These are phyloP conservation scores for Salix caprea DNA, from an alignment of 345 rosid species.

Conservation along the genomic window DNA sequence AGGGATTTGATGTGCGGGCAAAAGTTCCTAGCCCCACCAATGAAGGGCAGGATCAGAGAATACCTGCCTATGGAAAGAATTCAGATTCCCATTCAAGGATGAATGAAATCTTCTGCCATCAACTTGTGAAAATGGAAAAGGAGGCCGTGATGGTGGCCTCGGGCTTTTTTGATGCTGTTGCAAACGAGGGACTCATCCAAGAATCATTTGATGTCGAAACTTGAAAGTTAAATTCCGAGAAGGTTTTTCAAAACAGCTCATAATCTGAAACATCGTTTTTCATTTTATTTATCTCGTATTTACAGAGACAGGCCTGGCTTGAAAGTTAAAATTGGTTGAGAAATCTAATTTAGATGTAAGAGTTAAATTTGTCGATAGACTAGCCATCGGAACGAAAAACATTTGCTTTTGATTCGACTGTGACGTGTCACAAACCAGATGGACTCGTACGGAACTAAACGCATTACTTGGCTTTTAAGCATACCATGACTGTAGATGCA, in stretches of 20 bases:
- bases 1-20: constrained; percentile 26
- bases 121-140: constrained; percentile 25
- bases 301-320: not conserved
- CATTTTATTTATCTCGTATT: too few relatives aligned
- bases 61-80: constrained; percentile 23
- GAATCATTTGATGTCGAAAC: not conserved
- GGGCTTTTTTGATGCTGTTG: not conserved
- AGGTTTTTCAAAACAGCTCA: not conserved
- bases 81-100: constrained; percentile 21
- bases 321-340: not conserved
- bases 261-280: not conserved
- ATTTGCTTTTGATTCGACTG: too few relatives aligned
- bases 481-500: too few relatives aligned
- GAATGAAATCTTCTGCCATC: constrained; percentile 22
- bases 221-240: not conserved
- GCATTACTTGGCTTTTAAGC: too few relatives aligned
- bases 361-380: not conserved
- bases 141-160: constrained; percentile 21
- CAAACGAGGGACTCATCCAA: not conserved
- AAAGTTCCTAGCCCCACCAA: constrained; percentile 4
- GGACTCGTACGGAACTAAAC: too few relatives aligned
- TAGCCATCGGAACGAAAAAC: too few relatives aligned
- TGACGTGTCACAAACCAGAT: too few relatives aligned
- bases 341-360: not conserved
- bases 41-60: constrained; percentile 4